Conservation (phyloP, 352 stramenopile species). For the Globisporangium perplexum region DNA sequence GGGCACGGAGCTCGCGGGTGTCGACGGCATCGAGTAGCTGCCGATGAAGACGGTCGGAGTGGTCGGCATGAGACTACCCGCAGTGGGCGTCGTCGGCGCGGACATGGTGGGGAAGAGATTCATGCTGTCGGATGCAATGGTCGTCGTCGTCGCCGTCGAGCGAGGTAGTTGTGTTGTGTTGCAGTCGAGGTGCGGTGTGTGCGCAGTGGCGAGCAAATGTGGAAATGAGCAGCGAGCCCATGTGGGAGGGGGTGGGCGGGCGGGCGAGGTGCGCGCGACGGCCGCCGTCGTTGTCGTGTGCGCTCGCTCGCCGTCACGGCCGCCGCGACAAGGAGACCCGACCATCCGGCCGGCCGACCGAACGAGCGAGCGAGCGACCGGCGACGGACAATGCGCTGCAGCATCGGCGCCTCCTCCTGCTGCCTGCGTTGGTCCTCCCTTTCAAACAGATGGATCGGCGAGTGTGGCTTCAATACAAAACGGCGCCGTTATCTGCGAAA, state of each 20-base stretch:
- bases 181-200: not conserved
- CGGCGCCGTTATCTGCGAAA: not conserved
- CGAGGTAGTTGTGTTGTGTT: not conserved
- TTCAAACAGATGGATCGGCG: not conserved
- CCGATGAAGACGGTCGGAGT: not conserved
- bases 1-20: conserved; percentile 3
- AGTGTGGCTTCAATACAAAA: conserved; percentile 3
- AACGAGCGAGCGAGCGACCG: too few relatives aligned
- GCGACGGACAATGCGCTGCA: not conserved
- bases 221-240: conserved; percentile 8
- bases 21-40: conserved; percentile 5
- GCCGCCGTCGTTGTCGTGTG: not conserved
- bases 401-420: too few relatives aligned
- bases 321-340: too few relatives aligned
- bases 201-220: conserved; percentile 4
- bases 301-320: not conserved
- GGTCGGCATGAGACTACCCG: not conserved
- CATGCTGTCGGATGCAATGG: not conserved
- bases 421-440: conserved; percentile 5
- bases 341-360: too few relatives aligned
- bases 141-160: not conserved
- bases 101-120: conserved; percentile 1
- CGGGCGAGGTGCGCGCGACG: too few relatives aligned
- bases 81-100: not conserved
- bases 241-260: not conserved